Base-by-base conservation (phyloP, 2,329 filamentous ascomycete genomes). In the Acrocalymma vagum region DNA sequence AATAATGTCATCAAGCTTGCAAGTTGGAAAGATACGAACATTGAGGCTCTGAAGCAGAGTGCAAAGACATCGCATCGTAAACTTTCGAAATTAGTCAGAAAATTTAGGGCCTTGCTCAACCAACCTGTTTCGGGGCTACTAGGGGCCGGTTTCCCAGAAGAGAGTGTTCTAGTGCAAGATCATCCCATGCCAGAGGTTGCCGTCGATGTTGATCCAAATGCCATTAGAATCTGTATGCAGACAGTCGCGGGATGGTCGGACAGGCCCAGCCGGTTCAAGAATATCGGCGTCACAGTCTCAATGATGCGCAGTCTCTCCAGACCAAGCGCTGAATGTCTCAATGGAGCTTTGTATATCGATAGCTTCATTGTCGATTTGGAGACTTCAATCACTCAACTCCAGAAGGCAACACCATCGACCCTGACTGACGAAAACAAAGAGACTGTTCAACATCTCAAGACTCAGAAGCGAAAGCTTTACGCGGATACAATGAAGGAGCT, bases 21-120 rank as follows among this genome's bases (percentile, higher is more conserved):
- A 6, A 96, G 91, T 69, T 99, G 95, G 95, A 96, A 95, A 67
- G 94, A 99, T 57, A 96, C 90, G 15, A 99, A 97, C 60, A 95
- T 99, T 48, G 86, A 87, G 31, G 89, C 90, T 1, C 75, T 99
- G 11, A 83, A 86, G 53, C 91, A 96, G 62, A 97, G 93, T 68
- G 91, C 94, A 1, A 86, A 87, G 58, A 87, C 86, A 45, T 96
- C 92, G 14, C 94, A 99, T 63, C 84, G 87, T 59, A 96, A 96
- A 69, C 80, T 99, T 2, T 96, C 96, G 74, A 89, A 89, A 56
- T 78, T 96, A 23, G 88, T 99, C 29, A 82, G 90, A 39, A 97
- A 96, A 72, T 99, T 96, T 72, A 84, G 94, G 27, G 79, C 79
- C 13, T 72, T 95, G 9, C 78, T 99, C 13, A 84, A 84, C 14